Percentiles rank a stretch among this genome's conserved stretches.
Conservation (phyloP, 1,284 basidiomycete genomes). For the Moniliophthora roreri region DNA sequence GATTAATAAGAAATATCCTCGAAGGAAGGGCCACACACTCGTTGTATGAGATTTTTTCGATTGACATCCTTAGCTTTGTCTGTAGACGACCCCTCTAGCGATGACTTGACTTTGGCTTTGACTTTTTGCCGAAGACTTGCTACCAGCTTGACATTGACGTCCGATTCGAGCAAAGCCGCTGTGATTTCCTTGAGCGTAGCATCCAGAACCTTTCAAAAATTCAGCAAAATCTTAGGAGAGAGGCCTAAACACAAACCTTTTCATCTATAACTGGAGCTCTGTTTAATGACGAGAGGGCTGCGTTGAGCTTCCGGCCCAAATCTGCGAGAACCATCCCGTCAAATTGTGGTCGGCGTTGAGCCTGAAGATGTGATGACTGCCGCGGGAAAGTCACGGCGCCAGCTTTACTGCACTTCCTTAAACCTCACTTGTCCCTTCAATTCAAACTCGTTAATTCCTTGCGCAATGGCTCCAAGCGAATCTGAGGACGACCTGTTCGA, state of each 20-base stretch:
- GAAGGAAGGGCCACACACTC: conserved; percentile 46
- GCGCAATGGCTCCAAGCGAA: conserved; percentile 55
- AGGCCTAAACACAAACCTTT: conserved; percentile 51
- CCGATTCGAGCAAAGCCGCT: conserved; percentile 90
- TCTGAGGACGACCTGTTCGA: conserved; percentile 64
- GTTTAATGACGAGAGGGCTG: conserved; percentile 89
- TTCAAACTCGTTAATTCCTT: background rate
- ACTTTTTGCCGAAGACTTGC: conserved; percentile 86
- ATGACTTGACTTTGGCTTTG: conserved; percentile 81
- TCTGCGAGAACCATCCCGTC: conserved; percentile 90
- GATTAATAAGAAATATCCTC: conserved; percentile 4
- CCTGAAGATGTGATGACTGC: too few relatives aligned
- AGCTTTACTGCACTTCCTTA: background rate
- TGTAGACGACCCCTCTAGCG: conserved; percentile 63
- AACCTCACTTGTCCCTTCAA: background rate
- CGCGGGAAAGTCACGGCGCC: conserved; percentile 7
- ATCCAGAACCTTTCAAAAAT: conserved; percentile 77
- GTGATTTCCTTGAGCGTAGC: conserved; percentile 94
- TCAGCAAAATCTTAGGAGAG: conserved; percentile 6
- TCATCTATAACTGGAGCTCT: conserved; percentile 87
- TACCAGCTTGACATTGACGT: conserved; percentile 98
- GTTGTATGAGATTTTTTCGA: conserved; percentile 87
- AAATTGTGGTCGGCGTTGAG: conserved; percentile 22
- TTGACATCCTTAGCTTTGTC: conserved; percentile 82
- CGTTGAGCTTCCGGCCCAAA: conserved; percentile 92